Conservation (phyloP, 2,329 filamentous ascomycete genomes). For the Coniochaeta sp. region DNA sequence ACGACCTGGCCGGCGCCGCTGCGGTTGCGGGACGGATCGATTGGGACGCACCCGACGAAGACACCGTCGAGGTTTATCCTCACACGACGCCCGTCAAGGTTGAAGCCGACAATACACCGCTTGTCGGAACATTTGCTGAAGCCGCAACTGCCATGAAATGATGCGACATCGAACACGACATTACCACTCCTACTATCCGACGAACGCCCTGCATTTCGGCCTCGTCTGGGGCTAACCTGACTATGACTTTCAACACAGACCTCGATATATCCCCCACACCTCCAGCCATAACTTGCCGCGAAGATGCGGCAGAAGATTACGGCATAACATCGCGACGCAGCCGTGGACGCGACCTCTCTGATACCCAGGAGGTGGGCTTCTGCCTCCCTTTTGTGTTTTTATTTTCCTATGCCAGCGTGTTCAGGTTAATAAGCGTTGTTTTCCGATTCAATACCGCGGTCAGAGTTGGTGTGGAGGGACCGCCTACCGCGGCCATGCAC, state of each 20-base stretch:
- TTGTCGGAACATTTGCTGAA: conserved; percentile 56
- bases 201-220: neutral
- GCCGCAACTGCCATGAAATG: conserved; percentile 46
- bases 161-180: conserved; percentile 7
- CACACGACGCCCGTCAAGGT: conserved; percentile 30
- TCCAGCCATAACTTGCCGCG: conserved; percentile 3
- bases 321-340: conserved; percentile 8
- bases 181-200: neutral
- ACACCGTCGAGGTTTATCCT: conserved; percentile 36
- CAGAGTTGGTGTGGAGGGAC: conserved; percentile 3
- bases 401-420: neutral
- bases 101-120: conserved; percentile 29
- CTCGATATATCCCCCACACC: neutral
- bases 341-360: conserved; percentile 8
- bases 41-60: conserved; percentile 45
- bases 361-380: conserved; percentile 13
- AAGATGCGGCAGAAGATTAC: conserved; percentile 6
- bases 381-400: conserved; percentile 8
- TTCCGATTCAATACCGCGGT: neutral
- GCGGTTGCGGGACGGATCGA: conserved; percentile 43
- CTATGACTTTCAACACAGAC: neutral
- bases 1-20: conserved; percentile 35
- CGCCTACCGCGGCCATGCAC: conserved; percentile 3
- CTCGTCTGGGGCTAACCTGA: neutral
- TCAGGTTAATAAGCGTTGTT: neutral